phyloP scores from a whole-genome alignment of 768 basidiomycete species.

The Candolleomyces efflorescens region DNA sequence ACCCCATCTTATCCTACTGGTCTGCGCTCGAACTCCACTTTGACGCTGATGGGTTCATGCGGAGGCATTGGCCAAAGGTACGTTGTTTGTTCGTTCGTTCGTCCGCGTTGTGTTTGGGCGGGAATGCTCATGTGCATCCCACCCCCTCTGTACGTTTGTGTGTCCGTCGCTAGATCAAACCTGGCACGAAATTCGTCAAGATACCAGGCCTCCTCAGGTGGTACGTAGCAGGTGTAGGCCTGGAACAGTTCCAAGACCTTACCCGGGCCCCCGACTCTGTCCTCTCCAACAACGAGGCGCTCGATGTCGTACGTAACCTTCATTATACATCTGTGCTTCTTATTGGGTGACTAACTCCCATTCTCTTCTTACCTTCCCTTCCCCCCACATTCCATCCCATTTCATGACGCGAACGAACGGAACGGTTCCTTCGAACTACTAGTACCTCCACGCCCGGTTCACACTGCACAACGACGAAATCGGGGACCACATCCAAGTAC shows the following conservation, averaged over 20 bases:
- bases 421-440: not conserved
- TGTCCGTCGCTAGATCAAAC: not conserved
- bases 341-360: too few relatives aligned
- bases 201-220: slow-evolving; percentile 3
- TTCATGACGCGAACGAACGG: too few relatives aligned
- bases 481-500: slow-evolving; percentile 15
- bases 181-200: slow-evolving; percentile 5
- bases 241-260: slow-evolving; percentile 25
- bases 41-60: not conserved
- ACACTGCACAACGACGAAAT: slow-evolving; percentile 10
- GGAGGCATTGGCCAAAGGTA: not conserved
- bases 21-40: not conserved
- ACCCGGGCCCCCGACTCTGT: slow-evolving; percentile 27
- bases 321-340: too few relatives aligned
- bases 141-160: too few relatives aligned
- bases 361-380: too few relatives aligned
- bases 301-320: slow-evolving; percentile 19
- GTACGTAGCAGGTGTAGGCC: slow-evolving; percentile 8
- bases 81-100: too few relatives aligned
- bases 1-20: not conserved
- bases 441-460: slow-evolving; percentile 6
- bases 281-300: slow-evolving; percentile 22
- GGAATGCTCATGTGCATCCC: too few relatives aligned
- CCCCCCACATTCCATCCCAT: too few relatives aligned
- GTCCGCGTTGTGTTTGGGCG: too few relatives aligned